Conservation (phyloP, 148 eudicot genomes). For the Camellia granthamiana region DNA sequence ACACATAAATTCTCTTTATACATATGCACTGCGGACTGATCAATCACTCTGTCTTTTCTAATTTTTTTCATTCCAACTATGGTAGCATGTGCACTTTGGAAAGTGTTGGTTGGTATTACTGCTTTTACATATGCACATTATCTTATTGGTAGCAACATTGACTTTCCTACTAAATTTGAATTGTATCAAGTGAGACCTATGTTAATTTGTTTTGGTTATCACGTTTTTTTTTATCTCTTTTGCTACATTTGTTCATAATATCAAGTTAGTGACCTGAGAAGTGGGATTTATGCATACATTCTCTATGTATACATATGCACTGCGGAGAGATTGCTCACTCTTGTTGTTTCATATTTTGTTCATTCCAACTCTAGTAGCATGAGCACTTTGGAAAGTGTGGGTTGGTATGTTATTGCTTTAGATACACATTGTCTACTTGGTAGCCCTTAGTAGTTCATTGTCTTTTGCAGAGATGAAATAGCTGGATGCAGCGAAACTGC, state of each 20-base stretch:
- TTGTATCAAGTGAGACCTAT: neutral
- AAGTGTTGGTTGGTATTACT: neutral
- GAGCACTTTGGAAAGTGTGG: neutral
- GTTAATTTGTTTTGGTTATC: neutral
- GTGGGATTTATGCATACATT: neutral
- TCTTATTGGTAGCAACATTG: neutral
- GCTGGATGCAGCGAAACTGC: constrained; percentile 98
- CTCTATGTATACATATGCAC: neutral
- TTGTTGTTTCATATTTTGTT: neutral
- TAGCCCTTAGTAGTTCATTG: constrained; percentile 7
- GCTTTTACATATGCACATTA: neutral
- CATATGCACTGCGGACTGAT: too few species aligned
- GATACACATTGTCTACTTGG: too few species aligned
- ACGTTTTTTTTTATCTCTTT: too few species aligned
- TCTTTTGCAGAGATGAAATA: constrained; percentile 77
- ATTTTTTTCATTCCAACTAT: too few species aligned
- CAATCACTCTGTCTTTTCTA: too few species aligned
- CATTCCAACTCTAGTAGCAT: constrained; percentile 1
- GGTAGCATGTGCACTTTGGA: too few species aligned
- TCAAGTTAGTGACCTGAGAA: neutral
- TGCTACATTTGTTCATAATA: neutral
- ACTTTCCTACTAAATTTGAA: neutral
- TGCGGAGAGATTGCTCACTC: neutral
- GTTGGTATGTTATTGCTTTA: too few species aligned
- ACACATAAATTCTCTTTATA: too few species aligned